phyloP scores from a whole-genome alignment of 805 yeast genomes.

The Barnettozyma salicaria region DNA sequence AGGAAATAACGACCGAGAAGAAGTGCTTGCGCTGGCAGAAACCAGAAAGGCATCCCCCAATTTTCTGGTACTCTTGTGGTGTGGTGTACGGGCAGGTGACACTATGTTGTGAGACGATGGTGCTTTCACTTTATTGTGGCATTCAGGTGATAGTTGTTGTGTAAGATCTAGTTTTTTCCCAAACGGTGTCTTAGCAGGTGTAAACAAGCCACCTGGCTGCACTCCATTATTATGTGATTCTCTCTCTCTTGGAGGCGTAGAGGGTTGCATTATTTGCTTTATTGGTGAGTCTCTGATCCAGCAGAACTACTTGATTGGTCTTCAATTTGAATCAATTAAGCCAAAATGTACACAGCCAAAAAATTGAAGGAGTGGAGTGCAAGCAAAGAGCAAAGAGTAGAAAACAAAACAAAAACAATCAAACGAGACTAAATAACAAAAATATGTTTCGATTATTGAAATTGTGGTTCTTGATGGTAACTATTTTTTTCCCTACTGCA shows the following conservation, averaged over 20 bases:
- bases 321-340: too few relatives aligned
- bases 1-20: conserved; percentile 24
- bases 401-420: too few relatives aligned
- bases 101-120: conserved; percentile 7
- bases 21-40: conserved; percentile 5
- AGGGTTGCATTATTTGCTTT: conserved; percentile 18
- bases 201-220: conserved; percentile 13
- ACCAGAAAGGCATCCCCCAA: conserved; percentile 13
- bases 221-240: conserved; percentile 1
- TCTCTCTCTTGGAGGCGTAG: conserved; percentile 21
- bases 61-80: conserved; percentile 16
- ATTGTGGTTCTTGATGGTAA: too few relatives aligned
- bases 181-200: conserved; percentile 24
- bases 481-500: too few relatives aligned
- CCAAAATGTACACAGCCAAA: too few relatives aligned
- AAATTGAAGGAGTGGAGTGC: too few relatives aligned
- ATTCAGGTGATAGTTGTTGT: conserved; percentile 11
- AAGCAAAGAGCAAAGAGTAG: too few relatives aligned
- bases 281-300: too few relatives aligned
- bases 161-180: conserved; percentile 13
- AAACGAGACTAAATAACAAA: too few relatives aligned
- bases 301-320: too few relatives aligned
- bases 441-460: too few relatives aligned
- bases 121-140: conserved; percentile 3
- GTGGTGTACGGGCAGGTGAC: conserved; percentile 24